phyloP scores from a whole-genome alignment of 192 early-diverging fungal species.

The Coemansia sp. region DNA sequence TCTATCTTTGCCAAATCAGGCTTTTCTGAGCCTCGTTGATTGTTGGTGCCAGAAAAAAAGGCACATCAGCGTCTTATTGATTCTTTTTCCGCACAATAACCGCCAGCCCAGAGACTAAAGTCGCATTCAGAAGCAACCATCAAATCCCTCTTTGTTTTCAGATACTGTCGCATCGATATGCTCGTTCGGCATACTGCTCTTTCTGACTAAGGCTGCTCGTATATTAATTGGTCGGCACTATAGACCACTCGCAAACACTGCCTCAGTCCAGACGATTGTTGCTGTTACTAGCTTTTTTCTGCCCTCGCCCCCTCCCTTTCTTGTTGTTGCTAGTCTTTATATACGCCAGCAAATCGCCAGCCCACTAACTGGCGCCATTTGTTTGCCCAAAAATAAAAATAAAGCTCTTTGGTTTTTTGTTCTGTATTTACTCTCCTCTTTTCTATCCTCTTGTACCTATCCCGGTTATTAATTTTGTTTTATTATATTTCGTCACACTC shows the following conservation, averaged over 20 bases:
- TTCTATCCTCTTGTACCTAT: background rate
- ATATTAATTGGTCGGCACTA: background rate
- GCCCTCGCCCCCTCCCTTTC: background rate
- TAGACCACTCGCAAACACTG: background rate
- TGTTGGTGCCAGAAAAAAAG: background rate
- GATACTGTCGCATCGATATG: constrained; percentile 6
- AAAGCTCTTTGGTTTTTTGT: background rate
- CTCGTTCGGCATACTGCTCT: constrained; percentile 7
- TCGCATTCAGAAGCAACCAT: constrained; percentile 9
- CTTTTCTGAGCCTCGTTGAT: constrained; percentile 1
- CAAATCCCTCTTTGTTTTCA: constrained; percentile 12
- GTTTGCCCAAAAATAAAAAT: background rate
- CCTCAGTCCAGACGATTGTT: background rate
- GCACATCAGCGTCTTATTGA: background rate
- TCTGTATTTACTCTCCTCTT: background rate
- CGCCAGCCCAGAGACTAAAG: background rate
- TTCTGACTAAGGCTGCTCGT: background rate
- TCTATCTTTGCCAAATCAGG: constrained; percentile 7
- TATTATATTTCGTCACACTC: constrained; percentile 2
- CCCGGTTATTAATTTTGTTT: background rate
- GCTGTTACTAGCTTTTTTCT: background rate
- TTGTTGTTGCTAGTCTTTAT: background rate
- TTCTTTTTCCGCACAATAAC: constrained; percentile 11
- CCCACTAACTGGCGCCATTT: background rate
- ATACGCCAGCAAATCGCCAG: background rate